Base-by-base conservation (phyloP, 2,329 filamentous ascomycete species). In the Calonectria montana region DNA sequence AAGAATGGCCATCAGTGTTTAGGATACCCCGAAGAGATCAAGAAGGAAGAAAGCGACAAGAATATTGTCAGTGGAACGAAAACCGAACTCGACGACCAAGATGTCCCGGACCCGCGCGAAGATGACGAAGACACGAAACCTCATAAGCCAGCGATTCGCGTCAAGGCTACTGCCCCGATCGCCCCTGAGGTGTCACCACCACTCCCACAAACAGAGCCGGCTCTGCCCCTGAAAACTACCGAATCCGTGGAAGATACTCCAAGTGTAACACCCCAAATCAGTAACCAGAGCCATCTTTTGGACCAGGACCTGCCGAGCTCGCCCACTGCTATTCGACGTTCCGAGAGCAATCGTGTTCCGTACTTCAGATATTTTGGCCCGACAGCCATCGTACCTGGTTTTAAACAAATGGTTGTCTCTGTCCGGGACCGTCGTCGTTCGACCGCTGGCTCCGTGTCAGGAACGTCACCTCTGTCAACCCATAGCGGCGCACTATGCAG, bases 321-420 rank as follows among this genome's bases (percentile, higher is more conserved):
- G 25, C 87, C 77, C 3, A 74, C 87, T 1, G 78, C 84, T 13
- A 82, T 87, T 62, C 85, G 89, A 73, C 86, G 89, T 76, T 82
- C 85, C 35, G 87, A 89, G 81, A 86, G 89, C 72, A 86, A 93
- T 79, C 89, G 93, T 66, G 94, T 97, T 74, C 95, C 95, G 0
- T 98, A 97, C 81, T 97, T 97, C 78, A 89, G 95, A 72, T 97
- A 97, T 83, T 97, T 97, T 80, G 95, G 95, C 0, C 94, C 94
- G 0, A 97, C 95, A 1, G 95, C 95, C 73, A 97, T 97, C 79
- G 94, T 97, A 65, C 95, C 95, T 1, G 95, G 95, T 25, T 97
- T 95, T 85, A 97, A 97, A 83, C 94, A 97, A 82, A 97, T 97
- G 94, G 94, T 97, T 29, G 92, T 94, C 70, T 92, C 93, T 66